Evolutionary conservation across 345 rosid species (phyloP).

Genomic region (Heritiera fomes): DNA sequence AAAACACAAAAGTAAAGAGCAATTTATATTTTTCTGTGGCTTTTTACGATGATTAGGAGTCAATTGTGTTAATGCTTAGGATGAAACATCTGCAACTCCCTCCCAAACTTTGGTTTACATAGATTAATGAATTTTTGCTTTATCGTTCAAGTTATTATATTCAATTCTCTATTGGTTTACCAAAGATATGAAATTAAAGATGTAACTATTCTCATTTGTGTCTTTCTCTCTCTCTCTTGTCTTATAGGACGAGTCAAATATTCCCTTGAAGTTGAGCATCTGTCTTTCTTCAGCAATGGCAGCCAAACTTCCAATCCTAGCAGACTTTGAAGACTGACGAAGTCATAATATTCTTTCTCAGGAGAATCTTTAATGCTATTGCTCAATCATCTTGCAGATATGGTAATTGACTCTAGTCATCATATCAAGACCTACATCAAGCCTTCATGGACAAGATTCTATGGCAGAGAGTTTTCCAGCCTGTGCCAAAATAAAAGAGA

Average conservation of each 20-base stretch:
- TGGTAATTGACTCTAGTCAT: not conserved
- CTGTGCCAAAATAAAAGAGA: constrained; percentile 27
- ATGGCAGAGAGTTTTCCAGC: constrained; percentile 5
- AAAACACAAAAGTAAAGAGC: not conserved
- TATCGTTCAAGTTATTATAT: not conserved
- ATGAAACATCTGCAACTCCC: not conserved
- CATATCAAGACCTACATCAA: not conserved
- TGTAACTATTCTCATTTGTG: not conserved
- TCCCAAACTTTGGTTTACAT: not conserved
- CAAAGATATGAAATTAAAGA: not conserved
- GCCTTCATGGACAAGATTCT: not conserved
- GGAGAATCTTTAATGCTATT: not conserved
- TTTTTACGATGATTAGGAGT: not conserved
- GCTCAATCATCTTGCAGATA: constrained; percentile 8
- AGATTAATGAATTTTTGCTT: not conserved
- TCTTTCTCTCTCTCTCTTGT: not conserved
- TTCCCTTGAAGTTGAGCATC: not conserved
- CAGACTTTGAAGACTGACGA: not conserved
- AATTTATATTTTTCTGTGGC: not conserved
- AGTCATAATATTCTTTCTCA: not conserved
- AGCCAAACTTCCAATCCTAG: not conserved
- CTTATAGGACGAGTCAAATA: not conserved
- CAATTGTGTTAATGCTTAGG: not conserved
- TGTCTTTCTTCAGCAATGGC: not conserved
- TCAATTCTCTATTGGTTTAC: not conserved